Evolutionary conservation across 306 rosid genomes (phyloP).

Genomic region (Sophora flavescens): DNA sequence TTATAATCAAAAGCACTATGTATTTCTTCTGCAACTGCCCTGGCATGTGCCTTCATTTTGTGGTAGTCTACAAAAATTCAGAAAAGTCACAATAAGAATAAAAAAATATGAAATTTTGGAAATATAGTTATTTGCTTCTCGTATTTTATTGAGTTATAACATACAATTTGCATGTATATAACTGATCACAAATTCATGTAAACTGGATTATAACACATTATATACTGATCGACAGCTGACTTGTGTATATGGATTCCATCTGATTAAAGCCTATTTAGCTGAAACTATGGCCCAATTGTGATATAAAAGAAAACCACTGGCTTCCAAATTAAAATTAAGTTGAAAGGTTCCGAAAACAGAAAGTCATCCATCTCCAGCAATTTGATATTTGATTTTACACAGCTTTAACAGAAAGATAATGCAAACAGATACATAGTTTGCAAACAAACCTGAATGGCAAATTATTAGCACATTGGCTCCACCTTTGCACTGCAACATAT

Average conservation of each 20-base stretch:
- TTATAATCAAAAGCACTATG: constrained; percentile 70
- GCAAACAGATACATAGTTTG: constrained; percentile 17
- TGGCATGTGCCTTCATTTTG: constrained; percentile 91
- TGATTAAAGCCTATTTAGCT: constrained; percentile 28
- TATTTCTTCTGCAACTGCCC: constrained; percentile 86
- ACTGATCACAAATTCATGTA: background rate
- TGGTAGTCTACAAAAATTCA: constrained; percentile 75
- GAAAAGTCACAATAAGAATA: constrained; percentile 27
- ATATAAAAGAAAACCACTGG: constrained; percentile 38
- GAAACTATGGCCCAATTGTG: constrained; percentile 33
- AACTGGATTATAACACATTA: constrained; percentile 1
- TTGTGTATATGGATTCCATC: constrained; percentile 32
- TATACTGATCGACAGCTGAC: constrained; percentile 31
- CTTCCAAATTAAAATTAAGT: constrained; percentile 33
- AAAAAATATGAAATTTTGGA: constrained; percentile 10
- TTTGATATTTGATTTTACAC: constrained; percentile 12
- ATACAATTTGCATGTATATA: constrained; percentile 22
- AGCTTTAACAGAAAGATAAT: constrained; percentile 30
- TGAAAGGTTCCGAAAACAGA: constrained; percentile 22
- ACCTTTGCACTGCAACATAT: constrained; percentile 85
- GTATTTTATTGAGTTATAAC: constrained; percentile 30
- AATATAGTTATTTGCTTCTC: constrained; percentile 22
- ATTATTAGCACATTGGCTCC: constrained; percentile 87
- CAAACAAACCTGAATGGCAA: constrained; percentile 92
- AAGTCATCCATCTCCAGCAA: constrained; percentile 36